Evolutionary conservation across 306 rosid genomes (phyloP).

Genomic region (Quercus suber): DNA sequence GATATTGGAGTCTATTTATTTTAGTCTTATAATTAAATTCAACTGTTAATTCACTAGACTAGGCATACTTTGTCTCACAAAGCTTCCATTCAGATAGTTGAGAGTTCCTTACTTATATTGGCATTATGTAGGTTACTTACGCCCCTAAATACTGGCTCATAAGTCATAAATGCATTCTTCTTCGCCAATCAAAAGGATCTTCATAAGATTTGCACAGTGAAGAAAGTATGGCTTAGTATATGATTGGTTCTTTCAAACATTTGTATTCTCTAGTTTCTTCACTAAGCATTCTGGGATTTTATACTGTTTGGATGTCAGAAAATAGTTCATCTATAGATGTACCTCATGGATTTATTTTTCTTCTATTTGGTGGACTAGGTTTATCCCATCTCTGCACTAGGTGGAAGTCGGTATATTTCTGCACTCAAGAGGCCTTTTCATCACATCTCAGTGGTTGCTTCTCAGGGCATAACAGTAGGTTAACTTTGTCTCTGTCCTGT

Average conservation of each 20-base stretch:
- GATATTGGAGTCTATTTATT: too few relatives aligned
- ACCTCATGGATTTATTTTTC: conserved; percentile 9
- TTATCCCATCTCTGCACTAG: conserved; percentile 69
- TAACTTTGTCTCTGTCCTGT: neutral
- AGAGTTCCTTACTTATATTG: neutral
- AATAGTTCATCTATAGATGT: neutral
- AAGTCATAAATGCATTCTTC: neutral
- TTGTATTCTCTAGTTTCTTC: neutral
- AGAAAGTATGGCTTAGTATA: neutral
- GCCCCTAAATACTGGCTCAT: neutral
- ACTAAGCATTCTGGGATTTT: neutral
- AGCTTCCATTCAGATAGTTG: too few relatives aligned
- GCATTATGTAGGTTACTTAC: neutral
- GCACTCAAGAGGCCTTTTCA: too few relatives aligned
- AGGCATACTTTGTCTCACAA: too few relatives aligned
- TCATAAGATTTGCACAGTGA: neutral
- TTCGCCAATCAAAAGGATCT: neutral
- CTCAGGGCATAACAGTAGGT: too few relatives aligned
- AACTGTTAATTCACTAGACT: too few relatives aligned
- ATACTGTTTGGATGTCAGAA: neutral
- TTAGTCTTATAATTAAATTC: too few relatives aligned
- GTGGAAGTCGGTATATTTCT: too few relatives aligned
- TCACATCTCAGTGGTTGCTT: too few relatives aligned
- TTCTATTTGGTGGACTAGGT: conserved; percentile 48
- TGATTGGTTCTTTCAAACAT: neutral